A percentile compares a stretch with the other conserved stretches of the same genome.
phyloP scores from a whole-genome alignment of 768 basidiomycete genomes.

The Suillus weaverae region DNA sequence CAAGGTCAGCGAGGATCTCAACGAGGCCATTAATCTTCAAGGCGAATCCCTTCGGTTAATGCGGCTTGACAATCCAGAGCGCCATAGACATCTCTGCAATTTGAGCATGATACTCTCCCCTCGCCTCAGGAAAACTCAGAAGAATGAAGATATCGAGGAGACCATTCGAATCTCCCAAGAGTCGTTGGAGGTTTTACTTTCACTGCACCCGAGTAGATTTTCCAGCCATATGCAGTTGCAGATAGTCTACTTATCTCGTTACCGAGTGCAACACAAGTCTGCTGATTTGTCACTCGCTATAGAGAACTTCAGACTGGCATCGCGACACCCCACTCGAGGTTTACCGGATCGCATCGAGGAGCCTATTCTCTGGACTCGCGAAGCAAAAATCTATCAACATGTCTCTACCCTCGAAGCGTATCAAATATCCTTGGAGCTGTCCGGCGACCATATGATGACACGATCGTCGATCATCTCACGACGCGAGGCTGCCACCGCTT shows the following conservation, averaged over 20 bases:
- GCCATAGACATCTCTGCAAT: neutral
- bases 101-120: neutral
- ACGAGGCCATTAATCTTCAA: neutral
- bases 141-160: neutral
- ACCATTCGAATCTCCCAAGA: neutral
- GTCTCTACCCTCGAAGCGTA: neutral
- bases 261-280: neutral
- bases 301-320: neutral
- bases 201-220: neutral
- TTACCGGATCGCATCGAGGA: neutral
- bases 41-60: neutral
- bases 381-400: too few species aligned
- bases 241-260: neutral
- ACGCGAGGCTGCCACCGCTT: too few species aligned
- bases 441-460: neutral
- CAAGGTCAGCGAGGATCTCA: neutral
- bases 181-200: neutral
- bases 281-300: neutral
- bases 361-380: too few species aligned
- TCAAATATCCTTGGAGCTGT: neutral
- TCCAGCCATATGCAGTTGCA: fast-evolving
- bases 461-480: too few species aligned
- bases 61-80: neutral
- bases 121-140: neutral
- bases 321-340: neutral